A percentile compares a stretch with the other conserved stretches of the same genome.
Conservation (phyloP, 179 eudicot genomes). For the Sideroxylon spinosum region DNA sequence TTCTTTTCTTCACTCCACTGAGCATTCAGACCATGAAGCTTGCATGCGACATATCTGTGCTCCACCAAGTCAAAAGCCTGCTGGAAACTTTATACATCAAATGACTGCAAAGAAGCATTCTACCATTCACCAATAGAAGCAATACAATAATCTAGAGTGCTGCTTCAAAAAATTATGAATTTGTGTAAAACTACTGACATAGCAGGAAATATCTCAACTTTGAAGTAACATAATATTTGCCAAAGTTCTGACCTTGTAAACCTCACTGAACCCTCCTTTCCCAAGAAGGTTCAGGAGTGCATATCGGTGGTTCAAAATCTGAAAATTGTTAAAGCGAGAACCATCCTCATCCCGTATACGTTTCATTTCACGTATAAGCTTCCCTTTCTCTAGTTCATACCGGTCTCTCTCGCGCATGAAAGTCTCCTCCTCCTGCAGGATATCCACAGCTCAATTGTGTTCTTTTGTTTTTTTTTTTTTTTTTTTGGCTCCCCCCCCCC, state of each 20-base stretch:
- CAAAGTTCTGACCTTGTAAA: constrained; percentile 67
- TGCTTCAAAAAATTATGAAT: constrained; percentile 3
- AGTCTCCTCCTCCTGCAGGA: constrained; percentile 77
- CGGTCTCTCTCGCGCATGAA: constrained; percentile 86
- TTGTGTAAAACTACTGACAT: not conserved
- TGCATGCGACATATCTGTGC: constrained; percentile 94
- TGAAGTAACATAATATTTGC: not conserved
- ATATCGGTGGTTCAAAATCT: constrained; percentile 79
- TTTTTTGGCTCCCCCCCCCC: not conserved
- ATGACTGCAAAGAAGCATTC: constrained; percentile 40
- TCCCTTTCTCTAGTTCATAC: constrained; percentile 87
- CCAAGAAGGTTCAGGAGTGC: constrained; percentile 95
- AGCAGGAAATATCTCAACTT: not conserved
- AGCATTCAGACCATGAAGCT: constrained; percentile 94
- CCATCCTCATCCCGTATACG: constrained; percentile 98
- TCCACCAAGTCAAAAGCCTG: constrained; percentile 99
- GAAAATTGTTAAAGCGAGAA: constrained; percentile 89
- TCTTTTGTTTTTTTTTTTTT: not conserved
- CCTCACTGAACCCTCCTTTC: constrained; percentile 98
- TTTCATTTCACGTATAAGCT: constrained; percentile 99
- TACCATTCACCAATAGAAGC: constrained; percentile 34
- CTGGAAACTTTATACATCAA: constrained; percentile 35
- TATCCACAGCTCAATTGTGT: constrained; percentile 12
- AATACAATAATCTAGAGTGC: constrained; percentile 22
- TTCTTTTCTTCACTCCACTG: constrained; percentile 99